Evolutionary conservation across 163 green algal genomes (phyloP), one percentile per base, ranked within the genome.

Genomic region (Prototheca wickerhamii): DNA sequence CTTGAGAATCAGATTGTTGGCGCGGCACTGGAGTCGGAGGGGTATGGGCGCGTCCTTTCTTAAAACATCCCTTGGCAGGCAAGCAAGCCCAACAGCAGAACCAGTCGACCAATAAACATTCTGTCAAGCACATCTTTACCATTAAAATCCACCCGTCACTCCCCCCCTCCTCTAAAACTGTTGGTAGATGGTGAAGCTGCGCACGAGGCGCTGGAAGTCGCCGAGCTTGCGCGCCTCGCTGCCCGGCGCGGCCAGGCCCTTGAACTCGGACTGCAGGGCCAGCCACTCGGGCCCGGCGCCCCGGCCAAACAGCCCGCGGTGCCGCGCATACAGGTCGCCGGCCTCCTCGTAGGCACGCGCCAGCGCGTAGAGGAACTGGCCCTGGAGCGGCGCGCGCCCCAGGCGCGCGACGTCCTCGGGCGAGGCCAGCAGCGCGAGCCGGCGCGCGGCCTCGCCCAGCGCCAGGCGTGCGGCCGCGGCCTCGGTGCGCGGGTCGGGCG

Each of bases 371-470:
- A 32, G 18, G 40, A 31, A 56, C 25, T 43, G 21, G 30, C 42
- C 51, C 40, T 55, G 6, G 52, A 6, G 32, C 4, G 18, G 5
- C 2, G 35, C 55, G 25, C 33, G 25, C 40, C 32, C 42, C 12
- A 43, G 23, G 42, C 42, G 60, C 21, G 60, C 58, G 18, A 59
- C 64, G 33, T 44, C 40, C 8, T 61, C 31, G 29, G 32, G 29
- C 2, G n/a, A 23, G 21, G 25, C 25, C 63, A 80, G 53, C 0
- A 58, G 26, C 32, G 64, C 44, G n/a, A 90, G 63, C 2, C 75
- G 57, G 1, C 81, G 70, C 53, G 82, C 80, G 34, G 86, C 58
- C 18, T 84, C 75, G 3, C 81, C 72, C 76, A 89, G 83, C 1
- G 76, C 79, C 66, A 92, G 75, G 35, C 82, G 77, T 49, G 35